These are phyloP conservation scores for Aureobasidium sp. DNA, from an alignment of 2,329 filamentous ascomycete genomes.

Conservation along the genomic window DNA sequence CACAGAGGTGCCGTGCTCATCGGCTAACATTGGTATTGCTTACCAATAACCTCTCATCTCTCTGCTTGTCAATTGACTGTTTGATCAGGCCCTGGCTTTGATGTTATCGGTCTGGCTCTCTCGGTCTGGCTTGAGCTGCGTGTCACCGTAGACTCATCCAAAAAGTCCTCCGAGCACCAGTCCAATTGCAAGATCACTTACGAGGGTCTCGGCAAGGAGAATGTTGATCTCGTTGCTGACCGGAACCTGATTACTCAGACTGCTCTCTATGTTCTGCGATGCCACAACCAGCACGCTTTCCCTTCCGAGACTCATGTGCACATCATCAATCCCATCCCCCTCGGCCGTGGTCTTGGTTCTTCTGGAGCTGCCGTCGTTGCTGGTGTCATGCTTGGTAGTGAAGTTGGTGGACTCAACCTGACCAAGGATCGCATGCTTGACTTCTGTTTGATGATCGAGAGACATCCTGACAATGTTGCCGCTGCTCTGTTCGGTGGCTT, in stretches of 20 bases:
- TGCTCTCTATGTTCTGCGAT: constrained; percentile 88
- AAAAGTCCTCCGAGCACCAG: constrained; percentile 49
- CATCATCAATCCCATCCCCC: constrained; percentile 89
- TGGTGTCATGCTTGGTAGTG: constrained; percentile 86
- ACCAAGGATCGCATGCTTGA: constrained; percentile 80
- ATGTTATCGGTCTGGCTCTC: constrained; percentile 91
- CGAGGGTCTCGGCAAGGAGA: constrained; percentile 70
- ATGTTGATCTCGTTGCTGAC: constrained; percentile 77
- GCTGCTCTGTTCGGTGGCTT: constrained; percentile 94
- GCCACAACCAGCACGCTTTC: constrained; percentile 79
- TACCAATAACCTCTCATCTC: not conserved
- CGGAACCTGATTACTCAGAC: constrained; percentile 90
- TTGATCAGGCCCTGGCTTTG: constrained; percentile 71
- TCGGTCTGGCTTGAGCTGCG: constrained; percentile 88
- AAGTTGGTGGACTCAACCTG: constrained; percentile 73
- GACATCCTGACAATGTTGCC: constrained; percentile 90
- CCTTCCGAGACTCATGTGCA: constrained; percentile 83
- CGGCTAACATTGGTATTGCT: constrained; percentile 74
- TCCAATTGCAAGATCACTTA: constrained; percentile 89
- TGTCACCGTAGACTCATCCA: constrained; percentile 62
- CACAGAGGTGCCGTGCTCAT: constrained; percentile 73
- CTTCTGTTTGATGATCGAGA: constrained; percentile 93
- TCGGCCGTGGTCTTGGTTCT: constrained; percentile 88
- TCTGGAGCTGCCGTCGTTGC: constrained; percentile 93
- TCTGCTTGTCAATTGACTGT: constrained; percentile 14